Evolutionary conservation across 805 yeast genomes (phyloP), one percentile per base, ranked within the genome.

Genomic region (Yarrowia divulgata): DNA sequence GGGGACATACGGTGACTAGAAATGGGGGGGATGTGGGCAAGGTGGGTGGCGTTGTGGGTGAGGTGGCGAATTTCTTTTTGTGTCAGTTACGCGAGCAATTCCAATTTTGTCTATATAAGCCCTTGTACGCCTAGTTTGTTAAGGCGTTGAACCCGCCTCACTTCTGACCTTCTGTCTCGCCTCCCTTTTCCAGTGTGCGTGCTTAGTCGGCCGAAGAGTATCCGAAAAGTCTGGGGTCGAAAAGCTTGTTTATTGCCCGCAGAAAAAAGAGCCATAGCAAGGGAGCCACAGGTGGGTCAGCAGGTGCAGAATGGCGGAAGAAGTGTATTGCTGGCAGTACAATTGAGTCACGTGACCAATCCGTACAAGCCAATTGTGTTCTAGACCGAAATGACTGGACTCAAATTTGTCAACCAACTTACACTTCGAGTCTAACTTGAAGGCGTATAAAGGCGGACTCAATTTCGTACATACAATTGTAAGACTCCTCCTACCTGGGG

Each of bases 201-300:
- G 29, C 29, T 23, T 23, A 23, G 29, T 43, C 49, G 49, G 49
- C 64, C 64, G 64, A 58, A 58, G 50, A 42, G 64, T 58, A 58
- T 58, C 64, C 64, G 64, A 58, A 58, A 58, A 58, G 64, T 58
- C 64, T 58, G 64, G 64, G 64, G 64, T 58, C 16, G 42, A 5
- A 58, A 58, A 58, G 42, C 40, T 40, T 29, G 35, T 48, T 48
- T 48, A 19, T 45, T 45, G 49, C 49, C 49, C 49, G 49, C 49
- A 45, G 32, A 45, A 45, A n/a, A 45, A n/a, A 16, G 12, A 16
- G 12, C 32, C 35, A 48, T 8, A 48, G 32, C 52, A 48, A 29
- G 35, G 35, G 29, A 23, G 29, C 29, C 29, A 23, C 29, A 23
- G 29, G 29, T 23, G 29, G 29, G 29, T 23, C 29, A 23, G 29